These are phyloP conservation scores for Closterium sp. DNA, from an alignment of 139 green algal genomes.

Conservation along the genomic window DNA sequence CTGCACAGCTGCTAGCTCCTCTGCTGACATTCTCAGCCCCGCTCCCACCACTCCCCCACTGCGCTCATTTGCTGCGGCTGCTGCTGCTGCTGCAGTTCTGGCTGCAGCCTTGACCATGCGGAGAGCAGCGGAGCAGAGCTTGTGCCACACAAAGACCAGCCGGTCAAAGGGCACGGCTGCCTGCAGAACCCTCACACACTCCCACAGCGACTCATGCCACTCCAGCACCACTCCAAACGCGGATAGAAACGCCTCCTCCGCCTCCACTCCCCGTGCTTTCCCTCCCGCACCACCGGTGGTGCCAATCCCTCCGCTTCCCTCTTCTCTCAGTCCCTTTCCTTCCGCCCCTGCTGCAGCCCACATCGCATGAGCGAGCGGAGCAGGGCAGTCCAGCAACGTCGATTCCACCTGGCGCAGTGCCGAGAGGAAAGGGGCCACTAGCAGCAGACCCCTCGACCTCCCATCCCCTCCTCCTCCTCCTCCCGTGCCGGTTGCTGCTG, in stretches of 20 bases:
- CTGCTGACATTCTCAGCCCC: not conserved
- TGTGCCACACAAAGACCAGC: not conserved
- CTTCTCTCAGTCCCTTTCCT: not conserved
- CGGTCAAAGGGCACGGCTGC: not conserved
- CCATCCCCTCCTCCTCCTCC: not conserved
- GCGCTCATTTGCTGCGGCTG: not conserved
- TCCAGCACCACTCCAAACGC: constrained; percentile 13
- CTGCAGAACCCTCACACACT: not conserved
- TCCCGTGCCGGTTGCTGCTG: not conserved
- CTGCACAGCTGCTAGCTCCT: not conserved
- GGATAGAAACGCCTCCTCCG: not conserved
- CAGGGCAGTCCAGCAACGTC: not conserved
- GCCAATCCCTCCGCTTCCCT: too few species aligned
- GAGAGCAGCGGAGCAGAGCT: not conserved
- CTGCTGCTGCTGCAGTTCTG: not conserved
- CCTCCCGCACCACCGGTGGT: too few species aligned
- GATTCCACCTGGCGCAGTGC: constrained; percentile 1
- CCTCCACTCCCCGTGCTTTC: not conserved
- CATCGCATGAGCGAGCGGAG: not conserved
- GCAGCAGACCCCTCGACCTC: not conserved
- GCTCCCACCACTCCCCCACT: too few species aligned
- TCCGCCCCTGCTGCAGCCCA: not conserved
- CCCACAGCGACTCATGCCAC: constrained; percentile 33
- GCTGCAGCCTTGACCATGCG: constrained; percentile 19
- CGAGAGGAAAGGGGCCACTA: constrained; percentile 10